Conservation (phyloP, 1,139 yeast species). For the Blastobotrys petasosporus region DNA sequence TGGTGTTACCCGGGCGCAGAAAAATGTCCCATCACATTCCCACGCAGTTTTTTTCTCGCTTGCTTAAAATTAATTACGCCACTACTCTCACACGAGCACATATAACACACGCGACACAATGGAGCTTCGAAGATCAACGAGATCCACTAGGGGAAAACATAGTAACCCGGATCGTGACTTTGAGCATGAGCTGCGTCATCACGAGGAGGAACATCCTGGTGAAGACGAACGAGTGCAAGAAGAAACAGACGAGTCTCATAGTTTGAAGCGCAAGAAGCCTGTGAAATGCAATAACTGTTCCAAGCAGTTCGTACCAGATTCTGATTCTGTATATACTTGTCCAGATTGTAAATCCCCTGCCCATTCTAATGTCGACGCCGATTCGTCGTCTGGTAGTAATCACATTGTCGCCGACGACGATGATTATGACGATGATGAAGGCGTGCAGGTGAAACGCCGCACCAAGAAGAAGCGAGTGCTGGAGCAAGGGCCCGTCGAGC, state of each 20-base stretch:
- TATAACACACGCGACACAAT: background rate
- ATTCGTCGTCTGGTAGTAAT: conserved; percentile 1
- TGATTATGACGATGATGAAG: conserved; percentile 10
- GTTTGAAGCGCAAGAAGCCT: background rate
- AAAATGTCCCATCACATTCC: too few relatives aligned
- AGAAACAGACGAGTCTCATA: too few relatives aligned
- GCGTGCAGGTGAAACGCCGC: conserved; percentile 1
- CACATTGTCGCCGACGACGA: conserved; percentile 12
- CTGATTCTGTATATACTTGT: conserved; percentile 8
- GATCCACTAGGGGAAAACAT: conserved; percentile 42
- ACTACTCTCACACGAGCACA: too few relatives aligned
- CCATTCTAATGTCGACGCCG: background rate
- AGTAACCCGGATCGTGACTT: conserved; percentile 30
- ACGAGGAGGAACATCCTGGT: conserved; percentile 3
- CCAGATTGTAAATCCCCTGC: conserved; percentile 6
- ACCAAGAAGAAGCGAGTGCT: conserved; percentile 8
- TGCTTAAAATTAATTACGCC: too few relatives aligned
- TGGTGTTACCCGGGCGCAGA: too few relatives aligned
- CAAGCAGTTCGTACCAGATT: background rate
- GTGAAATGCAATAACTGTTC: conserved; percentile 4
- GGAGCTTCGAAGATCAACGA: conserved; percentile 36
- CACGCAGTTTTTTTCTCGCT: too few relatives aligned
- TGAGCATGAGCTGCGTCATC: conserved; percentile 14
- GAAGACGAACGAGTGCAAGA: background rate
- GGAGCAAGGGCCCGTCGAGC: conserved; percentile 3